Base-by-base conservation (phyloP, 306 rosid species). In the Vicia faba region DNA sequence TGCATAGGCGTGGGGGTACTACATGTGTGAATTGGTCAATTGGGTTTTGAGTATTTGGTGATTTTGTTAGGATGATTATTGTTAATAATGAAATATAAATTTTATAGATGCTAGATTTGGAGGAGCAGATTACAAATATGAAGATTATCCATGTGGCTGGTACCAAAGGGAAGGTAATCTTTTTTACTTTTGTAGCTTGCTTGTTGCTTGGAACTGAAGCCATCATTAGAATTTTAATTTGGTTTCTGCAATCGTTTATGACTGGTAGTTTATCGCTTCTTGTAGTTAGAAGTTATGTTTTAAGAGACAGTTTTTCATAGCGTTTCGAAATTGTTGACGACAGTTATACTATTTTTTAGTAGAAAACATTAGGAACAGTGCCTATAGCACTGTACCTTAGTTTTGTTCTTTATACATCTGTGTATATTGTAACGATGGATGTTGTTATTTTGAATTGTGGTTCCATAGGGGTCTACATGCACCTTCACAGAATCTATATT, bases 91-190 rank as follows among this genome's bases (percentile, higher is more conserved):
- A 46, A 60, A 57, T 63, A 33, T n/a, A 43, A 50, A 60, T 12
- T 12, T 51, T 35, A 31, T 53, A 95, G 99, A 90, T 90, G 59
- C 84, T 95, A 50, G 99, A 95, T 61, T 83, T 95, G 74, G 97
- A 90, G 78, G 96, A 90, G 79, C 56, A 83, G 5, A 86, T 90
- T 76, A 82, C 92, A 15, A 58, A 81, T 68, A 75, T 95, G 99
- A 95, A 95, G 89, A 66, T 95, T 72, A 88, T 95, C 61, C 99
- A 95, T 75, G 99, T 90, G 29, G 99, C 99, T 72, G 99, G 99
- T 16, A 95, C 97, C 68, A 95, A 95, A 80, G 99, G 99, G 36
- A 95, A 95, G 99, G 99, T 95, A 84, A 36, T 46, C 53, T 43
- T 51, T 45, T 57, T 58, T 20, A 20, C 8, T 53, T 19, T 62